Percentiles rank a stretch among this genome's conserved stretches.
phyloP scores from a whole-genome alignment of 148 eudicot species.

The Chenopodium formosanum region DNA sequence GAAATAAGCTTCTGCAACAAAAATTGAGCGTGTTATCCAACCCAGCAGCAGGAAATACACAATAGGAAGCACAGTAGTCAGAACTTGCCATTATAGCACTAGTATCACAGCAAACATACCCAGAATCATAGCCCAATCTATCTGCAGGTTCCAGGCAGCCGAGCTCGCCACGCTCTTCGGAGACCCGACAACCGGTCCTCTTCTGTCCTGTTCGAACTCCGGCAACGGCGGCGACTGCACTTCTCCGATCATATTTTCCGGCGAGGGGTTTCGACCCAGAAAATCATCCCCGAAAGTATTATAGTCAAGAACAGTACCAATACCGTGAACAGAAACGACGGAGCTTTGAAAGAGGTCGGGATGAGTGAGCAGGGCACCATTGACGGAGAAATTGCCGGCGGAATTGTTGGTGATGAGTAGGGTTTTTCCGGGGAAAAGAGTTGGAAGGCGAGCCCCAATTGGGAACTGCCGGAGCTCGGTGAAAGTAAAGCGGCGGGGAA shows the following conservation, averaged over 20 bases:
- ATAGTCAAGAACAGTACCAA: constrained; percentile 35
- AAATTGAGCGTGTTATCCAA: no score
- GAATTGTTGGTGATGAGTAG: constrained; percentile 40
- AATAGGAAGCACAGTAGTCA: no score
- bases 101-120: no score
- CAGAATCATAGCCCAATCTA: background rate
- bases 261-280: background rate
- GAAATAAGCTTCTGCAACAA: no score
- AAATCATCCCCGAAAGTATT: constrained; percentile 19
- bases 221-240: background rate
- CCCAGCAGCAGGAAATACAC: no score
- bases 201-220: background rate
- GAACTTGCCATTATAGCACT: no score
- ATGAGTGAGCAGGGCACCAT: constrained; percentile 29
- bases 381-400: constrained; percentile 38
- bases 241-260: background rate
- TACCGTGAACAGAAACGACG: constrained; percentile 45
- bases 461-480: constrained; percentile 38
- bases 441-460: constrained; percentile 33
- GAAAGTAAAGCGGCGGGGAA: constrained; percentile 42
- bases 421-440: constrained; percentile 46
- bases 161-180: no score
- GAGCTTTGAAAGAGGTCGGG: constrained; percentile 41
- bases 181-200: no score
- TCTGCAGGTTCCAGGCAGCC: no score